Percentiles rank a stretch among this genome's conserved stretches.
phyloP scores from a whole-genome alignment of 225 moss, liverwort and hornwort species.

The Sphagnum contortum region DNA sequence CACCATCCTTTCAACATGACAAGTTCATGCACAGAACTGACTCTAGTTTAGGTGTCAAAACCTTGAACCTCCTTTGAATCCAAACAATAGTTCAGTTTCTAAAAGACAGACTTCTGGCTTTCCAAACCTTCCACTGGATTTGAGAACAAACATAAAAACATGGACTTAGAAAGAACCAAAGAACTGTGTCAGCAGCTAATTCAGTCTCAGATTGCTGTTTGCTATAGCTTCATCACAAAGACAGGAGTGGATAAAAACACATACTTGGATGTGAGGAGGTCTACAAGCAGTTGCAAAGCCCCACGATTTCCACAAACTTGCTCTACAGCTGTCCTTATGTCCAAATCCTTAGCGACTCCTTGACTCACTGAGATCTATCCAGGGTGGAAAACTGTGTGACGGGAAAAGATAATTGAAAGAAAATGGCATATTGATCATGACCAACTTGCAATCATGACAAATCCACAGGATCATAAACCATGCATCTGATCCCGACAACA shows the following conservation, averaged over 20 bases:
- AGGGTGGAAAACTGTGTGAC: neutral
- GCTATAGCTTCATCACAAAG: neutral
- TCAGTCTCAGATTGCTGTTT: neutral
- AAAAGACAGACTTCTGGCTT: too few species aligned
- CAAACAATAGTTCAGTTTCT: too few species aligned
- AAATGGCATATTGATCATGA: too few species aligned
- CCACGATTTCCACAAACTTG: constrained; percentile 84
- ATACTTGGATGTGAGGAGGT: constrained; percentile 70
- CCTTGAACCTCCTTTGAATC: too few species aligned
- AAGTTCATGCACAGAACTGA: neutral
- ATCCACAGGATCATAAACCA: too few species aligned
- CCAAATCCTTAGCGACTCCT: constrained; percentile 2
- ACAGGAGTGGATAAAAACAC: constrained; percentile 4
- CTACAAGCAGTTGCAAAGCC: constrained; percentile 75
- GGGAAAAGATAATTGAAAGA: too few species aligned
- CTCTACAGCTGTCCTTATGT: constrained; percentile 85
- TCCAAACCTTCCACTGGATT: too few species aligned
- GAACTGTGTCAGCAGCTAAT: too few species aligned
- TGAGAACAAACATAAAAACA: too few species aligned
- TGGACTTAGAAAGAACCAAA: too few species aligned
- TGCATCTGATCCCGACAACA: too few species aligned
- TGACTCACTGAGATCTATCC: constrained; percentile 29
- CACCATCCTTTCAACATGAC: constrained; percentile 31
- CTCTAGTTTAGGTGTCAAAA: neutral
- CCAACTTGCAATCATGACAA: too few species aligned